Evolutionary conservation across 192 early-diverging fungal genomes (phyloP).

Genomic region (Glomus cerebriforme): DNA sequence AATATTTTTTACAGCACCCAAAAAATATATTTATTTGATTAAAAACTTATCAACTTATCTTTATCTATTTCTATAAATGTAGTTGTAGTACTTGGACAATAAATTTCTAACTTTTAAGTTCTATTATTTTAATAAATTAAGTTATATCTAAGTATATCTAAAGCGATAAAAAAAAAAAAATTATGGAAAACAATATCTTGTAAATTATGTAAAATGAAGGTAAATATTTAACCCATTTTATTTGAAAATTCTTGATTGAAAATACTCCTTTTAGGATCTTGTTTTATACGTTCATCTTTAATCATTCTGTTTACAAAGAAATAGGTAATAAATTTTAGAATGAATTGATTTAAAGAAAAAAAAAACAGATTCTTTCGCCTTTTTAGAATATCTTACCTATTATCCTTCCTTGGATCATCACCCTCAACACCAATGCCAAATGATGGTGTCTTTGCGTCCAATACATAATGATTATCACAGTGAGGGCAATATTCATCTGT

Average conservation of each 20-base stretch:
- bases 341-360: not conserved
- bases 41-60: no score
- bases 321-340: not conserved
- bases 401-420: slow-evolving; percentile 83
- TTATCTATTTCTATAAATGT: no score
- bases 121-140: no score
- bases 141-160: no score
- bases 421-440: slow-evolving; percentile 90
- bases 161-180: no score
- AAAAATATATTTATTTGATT: no score
- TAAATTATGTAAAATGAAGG: no score
- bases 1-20: no score
- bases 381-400: slow-evolving; percentile 40
- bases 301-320: slow-evolving; percentile 35
- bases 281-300: slow-evolving; percentile 55
- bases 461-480: slow-evolving; percentile 96
- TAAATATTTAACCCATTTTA: slow-evolving; percentile 43
- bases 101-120: no score
- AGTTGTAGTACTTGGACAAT: no score
- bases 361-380: not conserved
- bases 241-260: slow-evolving; percentile 41
- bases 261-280: slow-evolving; percentile 33
- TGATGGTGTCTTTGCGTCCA: slow-evolving; percentile 88
- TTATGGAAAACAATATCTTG: no score
- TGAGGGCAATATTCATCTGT: slow-evolving; percentile 97